Base-by-base conservation (phyloP, 306 rosid species). In the Glycine soja region DNA sequence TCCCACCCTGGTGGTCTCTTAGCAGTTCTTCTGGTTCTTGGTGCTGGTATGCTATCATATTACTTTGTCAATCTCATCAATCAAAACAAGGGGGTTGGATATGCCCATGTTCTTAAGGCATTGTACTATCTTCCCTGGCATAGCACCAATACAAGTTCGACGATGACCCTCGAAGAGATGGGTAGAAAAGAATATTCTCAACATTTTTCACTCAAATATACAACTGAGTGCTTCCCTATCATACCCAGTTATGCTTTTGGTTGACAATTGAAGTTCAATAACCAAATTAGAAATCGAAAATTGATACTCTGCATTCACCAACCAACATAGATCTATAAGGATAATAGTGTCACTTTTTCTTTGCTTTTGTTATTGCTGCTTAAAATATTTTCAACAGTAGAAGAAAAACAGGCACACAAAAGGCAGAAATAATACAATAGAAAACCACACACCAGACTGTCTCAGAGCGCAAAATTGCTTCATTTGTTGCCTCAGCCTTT, bases 81-180 rank as follows among this genome's bases (percentile, higher is more conserved):
- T 96, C 87, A 96, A 85, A 72, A 96, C 99, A 75, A 96, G 93
- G 82, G 99, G 99, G 81, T 96, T 96, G 82, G 99, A 88, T 64
- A 98, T 96, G 84, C 91, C 99, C 66, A 96, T 98, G 69, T 87
- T 93, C 85, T 96, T 96, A 58, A 96, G 99, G 90, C 99, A 96
- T 84, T 96, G 99, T 58, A 96, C 99, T 98, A 96, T 96, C 94
- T 96, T 96, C 85, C 99, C 99, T 36, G 99, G 99, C 99, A 96
- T 96, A 71, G 99, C 99, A 80, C 99, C 99, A 56, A 96, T 93
- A 83, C 93, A 96, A 74, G 99, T 96, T 86, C 99, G 93, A 19
- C 99, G 97, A 90, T 96, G 99, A 43, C 30, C 38, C 72, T 32
- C 15, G 43, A 16, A 30, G 47, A 72, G 59, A 51, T 72, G 76